Evolutionary conservation across 768 basidiomycete genomes (phyloP).

Genomic region (Lyophyllum decastes): DNA sequence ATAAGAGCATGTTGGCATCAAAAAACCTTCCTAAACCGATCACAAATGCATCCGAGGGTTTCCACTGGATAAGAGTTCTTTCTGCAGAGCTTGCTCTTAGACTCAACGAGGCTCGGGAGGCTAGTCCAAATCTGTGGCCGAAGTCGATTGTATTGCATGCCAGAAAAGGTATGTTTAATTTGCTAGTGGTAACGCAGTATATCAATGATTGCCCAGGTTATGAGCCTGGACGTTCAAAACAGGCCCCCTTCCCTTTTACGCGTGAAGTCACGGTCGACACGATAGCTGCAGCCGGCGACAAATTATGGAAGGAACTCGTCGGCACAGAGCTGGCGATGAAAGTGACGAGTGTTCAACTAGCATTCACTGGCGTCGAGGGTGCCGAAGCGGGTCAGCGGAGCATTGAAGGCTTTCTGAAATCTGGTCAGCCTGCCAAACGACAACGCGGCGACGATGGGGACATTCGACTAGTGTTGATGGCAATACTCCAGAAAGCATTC

Average conservation of each 20-base stretch:
- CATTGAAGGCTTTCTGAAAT: conserved; percentile 85
- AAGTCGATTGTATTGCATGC: conserved; percentile 84
- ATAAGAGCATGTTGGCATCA: conserved; percentile 95
- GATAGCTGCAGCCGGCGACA: conserved; percentile 74
- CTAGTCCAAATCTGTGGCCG: conserved; percentile 82
- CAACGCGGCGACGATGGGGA: conserved; percentile 25
- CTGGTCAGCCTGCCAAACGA: conserved; percentile 38
- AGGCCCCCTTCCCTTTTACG: conserved; percentile 85
- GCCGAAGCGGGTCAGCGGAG: conserved; percentile 79
- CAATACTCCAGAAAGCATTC: too few species aligned
- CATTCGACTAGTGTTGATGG: conserved; percentile 1
- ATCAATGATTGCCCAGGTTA: conserved; percentile 48
- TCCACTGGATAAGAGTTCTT: conserved; percentile 90
- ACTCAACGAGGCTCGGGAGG: conserved; percentile 77
- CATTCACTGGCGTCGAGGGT: conserved; percentile 77
- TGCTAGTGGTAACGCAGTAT: background rate
- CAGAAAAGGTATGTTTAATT: conserved; percentile 55
- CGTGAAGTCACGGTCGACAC: conserved; percentile 72
- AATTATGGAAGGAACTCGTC: conserved; percentile 87
- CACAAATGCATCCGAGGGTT: conserved; percentile 70
- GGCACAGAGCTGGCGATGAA: conserved; percentile 57
- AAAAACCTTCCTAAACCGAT: conserved; percentile 89
- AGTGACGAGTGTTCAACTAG: conserved; percentile 70
- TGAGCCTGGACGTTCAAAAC: conserved; percentile 72
- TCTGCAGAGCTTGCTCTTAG: conserved; percentile 88